Evolutionary conservation across 805 yeast genomes (phyloP), one percentile per base, ranked within the genome.

Genomic region (Blastobotrys terrestris): DNA sequence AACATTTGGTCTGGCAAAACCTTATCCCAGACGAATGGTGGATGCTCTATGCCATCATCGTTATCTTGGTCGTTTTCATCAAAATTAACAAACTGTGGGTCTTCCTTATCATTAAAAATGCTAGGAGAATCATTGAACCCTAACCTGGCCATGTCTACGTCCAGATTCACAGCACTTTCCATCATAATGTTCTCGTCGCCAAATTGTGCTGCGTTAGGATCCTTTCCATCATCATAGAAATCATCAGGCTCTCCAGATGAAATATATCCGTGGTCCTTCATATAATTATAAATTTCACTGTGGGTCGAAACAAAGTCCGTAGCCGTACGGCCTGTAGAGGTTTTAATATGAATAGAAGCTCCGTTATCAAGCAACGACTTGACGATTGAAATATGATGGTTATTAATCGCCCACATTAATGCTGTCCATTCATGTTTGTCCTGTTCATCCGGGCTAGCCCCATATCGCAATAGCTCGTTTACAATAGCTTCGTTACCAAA

Each of bases 361-460:
- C 84, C 85, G 53, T 75, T 74, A 44, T 79, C 78, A 51, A 89
- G 67, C 54, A 88, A 69, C 52, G 76, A 68, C 46, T 79, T 77
- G 14, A 80, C 82, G 45, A 84, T 74, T 11, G 76, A 74, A 54
- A 77, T 66, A 51, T 80, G 79, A 51, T 81, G 77, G 58, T 83
- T 74, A 59, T 82, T 77, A 2, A 87, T 80, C 0, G 95, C 91
- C 96, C 96, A 88, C 94, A 87, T 87, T 45, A 87, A 67, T 8
- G 96, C 67, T 3, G 77, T 68, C 76, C 76, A 73, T 47, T 67
- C 69, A 51, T 63, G 63, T 42, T 63, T 63, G 58, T 72, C 77
- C 50, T 63, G 68, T 18, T 52, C 51, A 48, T 73, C 66, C 2
- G 69, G 66, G 15, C 64, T 53, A 1, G 77, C 77, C 4, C 69